Conservation (phyloP, 2,329 filamentous ascomycete species). For the Remersonia thermophila region DNA sequence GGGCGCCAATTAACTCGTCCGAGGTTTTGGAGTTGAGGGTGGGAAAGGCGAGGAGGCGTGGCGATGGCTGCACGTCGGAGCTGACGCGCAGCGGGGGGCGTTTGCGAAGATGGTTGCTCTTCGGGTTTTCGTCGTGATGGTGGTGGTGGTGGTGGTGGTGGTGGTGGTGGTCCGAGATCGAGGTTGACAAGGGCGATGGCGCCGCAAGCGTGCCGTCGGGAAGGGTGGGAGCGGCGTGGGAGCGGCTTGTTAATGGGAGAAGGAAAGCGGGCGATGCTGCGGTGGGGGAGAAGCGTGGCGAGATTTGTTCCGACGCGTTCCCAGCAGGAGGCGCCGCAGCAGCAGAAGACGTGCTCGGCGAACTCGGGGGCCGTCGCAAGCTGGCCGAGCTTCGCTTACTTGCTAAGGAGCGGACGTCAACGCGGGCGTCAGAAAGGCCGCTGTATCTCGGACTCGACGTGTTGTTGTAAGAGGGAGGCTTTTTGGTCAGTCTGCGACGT, state of each 20-base stretch:
- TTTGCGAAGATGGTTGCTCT: not conserved
- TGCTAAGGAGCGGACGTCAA: conserved; percentile 45
- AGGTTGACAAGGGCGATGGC: conserved; percentile 15
- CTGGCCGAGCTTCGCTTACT: conserved; percentile 54
- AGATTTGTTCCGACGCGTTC: conserved; percentile 37
- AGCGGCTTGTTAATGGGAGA: conserved; percentile 24
- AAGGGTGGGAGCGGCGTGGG: conserved; percentile 35
- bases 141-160: too few relatives aligned
- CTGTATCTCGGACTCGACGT: conserved; percentile 12
- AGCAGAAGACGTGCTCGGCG: too few relatives aligned
- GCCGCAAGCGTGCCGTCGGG: conserved; percentile 33
- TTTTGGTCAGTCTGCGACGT: conserved; percentile 52
- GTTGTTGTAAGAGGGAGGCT: conserved; percentile 31
- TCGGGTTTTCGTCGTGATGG: too few relatives aligned
- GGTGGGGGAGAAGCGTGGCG: conserved; percentile 32
- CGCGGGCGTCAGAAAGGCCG: conserved; percentile 38
- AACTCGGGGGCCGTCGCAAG: conserved; percentile 46
- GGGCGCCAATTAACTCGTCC: conserved; percentile 51
- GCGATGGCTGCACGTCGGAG: conserved; percentile 9
- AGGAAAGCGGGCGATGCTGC: conserved; percentile 12
- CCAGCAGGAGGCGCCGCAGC: conserved; percentile 27
- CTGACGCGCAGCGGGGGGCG: not conserved
- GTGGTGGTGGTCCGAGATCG: conserved; percentile 4
- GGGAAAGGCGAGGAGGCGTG: conserved; percentile 11
- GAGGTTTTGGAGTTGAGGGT: conserved; percentile 33